Percentiles rank a stretch among this genome's conserved stretches.
Conservation (phyloP, 2,329 filamentous ascomycete species). For the Colletotrichum echinochloae region DNA sequence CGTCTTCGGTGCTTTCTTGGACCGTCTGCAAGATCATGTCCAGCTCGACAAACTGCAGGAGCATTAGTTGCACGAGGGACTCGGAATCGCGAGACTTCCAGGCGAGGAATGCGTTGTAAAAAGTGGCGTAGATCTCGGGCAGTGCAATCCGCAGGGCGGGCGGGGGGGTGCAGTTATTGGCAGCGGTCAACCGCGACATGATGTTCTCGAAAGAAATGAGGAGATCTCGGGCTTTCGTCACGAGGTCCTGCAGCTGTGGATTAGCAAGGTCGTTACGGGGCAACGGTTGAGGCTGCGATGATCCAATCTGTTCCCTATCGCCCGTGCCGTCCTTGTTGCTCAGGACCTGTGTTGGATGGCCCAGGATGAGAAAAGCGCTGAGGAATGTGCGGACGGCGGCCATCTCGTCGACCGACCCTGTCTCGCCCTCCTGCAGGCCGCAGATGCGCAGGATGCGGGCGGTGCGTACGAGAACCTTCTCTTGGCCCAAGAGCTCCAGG, state of each 20-base stretch:
- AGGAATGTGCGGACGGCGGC: constrained; percentile 80
- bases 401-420: constrained; percentile 74
- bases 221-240: constrained; percentile 81
- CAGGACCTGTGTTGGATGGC: constrained; percentile 82
- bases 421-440: constrained; percentile 73
- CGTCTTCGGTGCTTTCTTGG: constrained; percentile 79
- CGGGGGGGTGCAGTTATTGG: constrained; percentile 76
- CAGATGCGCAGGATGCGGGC: constrained; percentile 77
- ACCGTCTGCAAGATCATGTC: constrained; percentile 88
- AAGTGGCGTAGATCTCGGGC: constrained; percentile 77
- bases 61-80: constrained; percentile 83
- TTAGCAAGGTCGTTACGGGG: constrained; percentile 67
- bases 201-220: constrained; percentile 83
- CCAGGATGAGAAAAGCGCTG: constrained; percentile 83
- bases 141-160: constrained; percentile 72
- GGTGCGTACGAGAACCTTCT: constrained; percentile 74
- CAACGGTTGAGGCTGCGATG: constrained; percentile 57
- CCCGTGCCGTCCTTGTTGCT: constrained; percentile 74
- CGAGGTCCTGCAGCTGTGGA: constrained; percentile 76
- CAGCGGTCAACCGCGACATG: constrained; percentile 72
- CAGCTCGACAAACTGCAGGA: constrained; percentile 86
- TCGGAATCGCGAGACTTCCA: constrained; percentile 87
- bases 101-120: constrained; percentile 82
- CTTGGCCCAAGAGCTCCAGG: constrained; percentile 73
- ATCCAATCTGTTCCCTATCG: constrained; percentile 68